A percentile compares a stretch with the other conserved stretches of the same genome.
Conservation (phyloP, 2,329 filamentous ascomycete genomes). For the Monascus ruber region DNA sequence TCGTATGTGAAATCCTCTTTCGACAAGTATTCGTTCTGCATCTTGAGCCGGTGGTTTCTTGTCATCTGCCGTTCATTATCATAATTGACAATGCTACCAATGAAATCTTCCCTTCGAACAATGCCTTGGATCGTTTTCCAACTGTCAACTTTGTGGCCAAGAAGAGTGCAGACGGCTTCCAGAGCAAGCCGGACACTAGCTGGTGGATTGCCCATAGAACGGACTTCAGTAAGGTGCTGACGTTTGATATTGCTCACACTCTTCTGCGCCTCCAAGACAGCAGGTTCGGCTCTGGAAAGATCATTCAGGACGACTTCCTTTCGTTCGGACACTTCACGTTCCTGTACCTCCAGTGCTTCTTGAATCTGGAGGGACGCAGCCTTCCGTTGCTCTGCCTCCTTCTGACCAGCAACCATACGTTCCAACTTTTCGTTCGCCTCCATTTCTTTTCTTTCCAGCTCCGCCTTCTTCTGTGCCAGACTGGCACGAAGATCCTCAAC, state of each 20-base stretch:
- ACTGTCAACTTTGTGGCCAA: slow-evolving; percentile 78
- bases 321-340: slow-evolving; percentile 72
- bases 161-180: slow-evolving; percentile 89
- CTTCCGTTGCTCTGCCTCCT: slow-evolving; percentile 86
- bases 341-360: slow-evolving; percentile 73
- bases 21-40: slow-evolving; percentile 84
- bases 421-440: slow-evolving; percentile 97
- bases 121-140: slow-evolving; percentile 89
- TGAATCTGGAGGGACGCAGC: slow-evolving; percentile 81
- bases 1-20: slow-evolving; percentile 95
- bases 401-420: slow-evolving; percentile 92
- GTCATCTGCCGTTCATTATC: slow-evolving; percentile 96
- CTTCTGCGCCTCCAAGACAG: slow-evolving; percentile 82
- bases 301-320: slow-evolving; percentile 78
- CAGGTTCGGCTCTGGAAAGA: slow-evolving; percentile 81
- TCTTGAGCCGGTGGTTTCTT: slow-evolving; percentile 64
- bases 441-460: slow-evolving; percentile 84
- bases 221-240: slow-evolving; percentile 92
- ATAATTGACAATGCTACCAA: slow-evolving; percentile 93
- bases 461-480: slow-evolving; percentile 84
- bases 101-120: slow-evolving; percentile 88
- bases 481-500: slow-evolving; percentile 84
- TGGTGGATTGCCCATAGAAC: slow-evolving; percentile 91
- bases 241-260: slow-evolving; percentile 98
- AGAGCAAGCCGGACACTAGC: slow-evolving; percentile 81